Percentiles rank a stretch among this genome's conserved stretches.
Conservation (phyloP, 2,329 filamentous ascomycete genomes). For the Phoma herbarum region DNA sequence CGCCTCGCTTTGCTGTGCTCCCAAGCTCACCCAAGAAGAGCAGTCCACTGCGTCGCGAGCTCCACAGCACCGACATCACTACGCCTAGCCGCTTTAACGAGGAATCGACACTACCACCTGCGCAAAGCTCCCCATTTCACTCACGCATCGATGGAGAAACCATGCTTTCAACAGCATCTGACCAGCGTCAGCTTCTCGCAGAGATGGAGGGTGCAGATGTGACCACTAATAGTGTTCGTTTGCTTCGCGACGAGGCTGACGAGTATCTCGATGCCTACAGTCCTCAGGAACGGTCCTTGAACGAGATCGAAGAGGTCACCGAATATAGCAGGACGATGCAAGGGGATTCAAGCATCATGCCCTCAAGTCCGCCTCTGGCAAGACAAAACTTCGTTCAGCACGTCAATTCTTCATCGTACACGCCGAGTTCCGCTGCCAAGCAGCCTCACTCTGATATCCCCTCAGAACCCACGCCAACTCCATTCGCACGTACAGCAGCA, state of each 20-base stretch:
- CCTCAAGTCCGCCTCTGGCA: conserved; percentile 36
- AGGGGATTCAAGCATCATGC: conserved; percentile 26
- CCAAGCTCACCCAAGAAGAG: conserved; percentile 44
- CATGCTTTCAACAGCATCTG: conserved; percentile 39
- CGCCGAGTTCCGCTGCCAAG: conserved; percentile 11
- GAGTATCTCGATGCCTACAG: conserved; percentile 47
- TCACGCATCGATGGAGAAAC: conserved; percentile 40
- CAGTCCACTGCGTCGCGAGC: conserved; percentile 46
- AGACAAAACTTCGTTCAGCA: conserved; percentile 30
- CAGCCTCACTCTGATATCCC: conserved; percentile 1
- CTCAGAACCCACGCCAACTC: conserved; percentile 21
- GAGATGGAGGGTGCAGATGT: conserved; percentile 43
- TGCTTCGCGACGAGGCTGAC: conserved; percentile 46
- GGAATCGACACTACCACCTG: conserved; percentile 42
- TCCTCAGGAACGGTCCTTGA: conserved; percentile 41
- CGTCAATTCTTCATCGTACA: conserved; percentile 27
- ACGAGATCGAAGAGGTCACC: conserved; percentile 49
- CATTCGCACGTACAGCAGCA: conserved; percentile 21
- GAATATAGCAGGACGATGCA: conserved; percentile 41
- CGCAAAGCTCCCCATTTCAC: conserved; percentile 47
- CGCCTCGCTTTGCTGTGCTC: conserved; percentile 40
- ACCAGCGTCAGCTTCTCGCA: conserved; percentile 41
- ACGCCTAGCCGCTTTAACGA: conserved; percentile 33
- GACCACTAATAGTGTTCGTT: conserved; percentile 39
- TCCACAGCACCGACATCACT: conserved; percentile 40